Base-by-base conservation (phyloP, 1,139 yeast genomes). In the Yamadazyma sp. region DNA sequence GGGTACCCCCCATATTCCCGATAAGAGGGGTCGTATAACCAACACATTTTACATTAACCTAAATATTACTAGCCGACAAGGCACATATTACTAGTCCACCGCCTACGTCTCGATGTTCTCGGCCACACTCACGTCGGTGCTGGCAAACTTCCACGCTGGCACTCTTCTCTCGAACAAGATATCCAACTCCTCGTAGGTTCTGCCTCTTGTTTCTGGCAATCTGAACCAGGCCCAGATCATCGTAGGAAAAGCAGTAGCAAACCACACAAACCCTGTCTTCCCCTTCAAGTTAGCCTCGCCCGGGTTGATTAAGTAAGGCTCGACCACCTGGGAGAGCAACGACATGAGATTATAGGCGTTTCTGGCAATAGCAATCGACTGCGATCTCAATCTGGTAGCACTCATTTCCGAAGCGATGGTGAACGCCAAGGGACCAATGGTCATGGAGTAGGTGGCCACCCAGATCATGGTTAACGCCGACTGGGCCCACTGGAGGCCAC, bases 231-330 rank as follows among this genome's bases (percentile, higher is more conserved):
- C 47, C 60, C 59, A 57, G 18, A 55, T 41, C 22, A 54, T 50
- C 1, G 56, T 51, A 8, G 59, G 59, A 8, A 56, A 40, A 8
- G 62, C 61, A 40, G 75, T 58, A 1, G 73, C 83, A 23, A 76
- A 78, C 62, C 62, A 58, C 17, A 56, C 53, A 41, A 51, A 58
- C 2, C 55, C 63, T n/a, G 63, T 58, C 43, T 55, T 56, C 23
- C 61, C 63, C 34, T 43, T 54, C 34, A 55, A 50, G 32, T 57
- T 53, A 18, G 55, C 58, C 16, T 50, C 46, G 9, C 49, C 50
- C 5, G 62, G 62, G 36, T 56, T 58, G 33, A 58, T 54, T 17
- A 58, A 46, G 37, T 58, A 56, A n/a, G 63, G 63, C 40, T 55
- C 59, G 24, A 56, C 54, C 15, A 58, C 45, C 32, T 48, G 50